Evolutionary conservation across 139 green algal genomes (phyloP).

Genomic region (Chlorella sp.): DNA sequence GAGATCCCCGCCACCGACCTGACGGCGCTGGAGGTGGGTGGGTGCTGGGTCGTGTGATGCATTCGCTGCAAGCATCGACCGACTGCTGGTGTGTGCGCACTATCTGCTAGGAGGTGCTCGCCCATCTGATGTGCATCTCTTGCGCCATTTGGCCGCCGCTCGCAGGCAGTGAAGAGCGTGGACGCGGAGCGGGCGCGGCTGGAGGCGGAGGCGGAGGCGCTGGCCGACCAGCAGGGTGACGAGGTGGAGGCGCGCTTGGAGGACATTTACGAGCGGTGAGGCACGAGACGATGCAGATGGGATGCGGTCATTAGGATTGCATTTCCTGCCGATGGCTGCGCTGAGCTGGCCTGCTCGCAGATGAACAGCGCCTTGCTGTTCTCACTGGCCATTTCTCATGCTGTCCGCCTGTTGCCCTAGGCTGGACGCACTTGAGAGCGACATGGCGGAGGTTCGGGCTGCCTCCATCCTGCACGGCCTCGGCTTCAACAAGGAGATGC

Average conservation of each 20-base stretch:
- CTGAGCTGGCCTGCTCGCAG: too few relatives aligned
- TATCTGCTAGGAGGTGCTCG: too few relatives aligned
- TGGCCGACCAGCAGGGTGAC: constrained; percentile 73
- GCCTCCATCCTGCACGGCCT: constrained; percentile 94
- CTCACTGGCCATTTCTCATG: not conserved
- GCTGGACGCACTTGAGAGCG: constrained; percentile 85
- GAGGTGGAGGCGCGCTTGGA: constrained; percentile 78
- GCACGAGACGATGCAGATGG: too few relatives aligned
- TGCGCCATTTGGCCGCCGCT: not conserved
- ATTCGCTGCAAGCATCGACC: too few relatives aligned
- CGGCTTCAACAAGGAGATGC: constrained; percentile 93
- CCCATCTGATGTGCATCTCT: too few relatives aligned
- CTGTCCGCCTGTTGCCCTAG: constrained; percentile 35
- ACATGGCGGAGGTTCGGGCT: constrained; percentile 82
- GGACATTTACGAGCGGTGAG: constrained; percentile 77
- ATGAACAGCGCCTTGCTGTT: too few relatives aligned
- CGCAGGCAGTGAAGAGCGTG: constrained; percentile 66
- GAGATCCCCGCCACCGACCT: constrained; percentile 86
- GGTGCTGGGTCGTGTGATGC: too few relatives aligned
- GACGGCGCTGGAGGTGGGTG: constrained; percentile 74
- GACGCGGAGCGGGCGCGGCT: constrained; percentile 81
- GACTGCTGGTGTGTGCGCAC: too few relatives aligned
- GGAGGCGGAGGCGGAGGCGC: constrained; percentile 79
- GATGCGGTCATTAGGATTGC: too few relatives aligned
- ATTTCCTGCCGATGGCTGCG: too few relatives aligned